Percentiles rank a stretch among this genome's conserved stretches.
Conservation (phyloP, 2,329 filamentous ascomycete genomes). For the Hymenoscyphus fraxineus region DNA sequence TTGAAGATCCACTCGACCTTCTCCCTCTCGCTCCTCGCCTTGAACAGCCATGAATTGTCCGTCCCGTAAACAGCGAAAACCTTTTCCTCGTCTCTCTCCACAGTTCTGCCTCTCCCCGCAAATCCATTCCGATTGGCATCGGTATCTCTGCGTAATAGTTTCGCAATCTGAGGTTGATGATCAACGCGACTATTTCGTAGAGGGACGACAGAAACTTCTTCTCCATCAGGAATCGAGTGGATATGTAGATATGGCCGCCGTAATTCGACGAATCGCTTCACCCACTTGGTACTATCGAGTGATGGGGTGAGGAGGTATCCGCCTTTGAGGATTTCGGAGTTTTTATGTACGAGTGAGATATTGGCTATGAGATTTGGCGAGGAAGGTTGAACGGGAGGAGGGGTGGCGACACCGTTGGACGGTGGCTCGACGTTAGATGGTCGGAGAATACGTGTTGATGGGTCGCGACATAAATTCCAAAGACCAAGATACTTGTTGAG, state of each 20-base stretch:
- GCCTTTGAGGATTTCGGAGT: conserved; percentile 74
- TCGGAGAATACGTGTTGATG: conserved; percentile 48
- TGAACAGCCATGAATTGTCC: conserved; percentile 93
- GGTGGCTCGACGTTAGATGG: conserved; percentile 66
- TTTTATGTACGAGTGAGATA: conserved; percentile 76
- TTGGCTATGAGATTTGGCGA: conserved; percentile 69
- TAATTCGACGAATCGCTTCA: conserved; percentile 89
- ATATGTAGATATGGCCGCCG: conserved; percentile 89
- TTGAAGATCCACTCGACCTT: conserved; percentile 97
- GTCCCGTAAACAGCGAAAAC: conserved; percentile 94
- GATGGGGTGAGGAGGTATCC: conserved; percentile 86
- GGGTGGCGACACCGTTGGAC: conserved; percentile 51
- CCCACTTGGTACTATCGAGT: conserved; percentile 77
- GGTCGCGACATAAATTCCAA: conserved; percentile 34
- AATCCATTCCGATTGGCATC: conserved; percentile 26
- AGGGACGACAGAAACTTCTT: conserved; percentile 86
- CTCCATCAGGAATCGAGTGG: conserved; percentile 78
- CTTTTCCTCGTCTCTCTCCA: conserved; percentile 31
- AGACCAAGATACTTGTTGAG: conserved; percentile 39
- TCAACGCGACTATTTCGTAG: conserved; percentile 88
- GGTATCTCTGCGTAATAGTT: conserved; percentile 52
- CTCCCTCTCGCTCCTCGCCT: conserved; percentile 80
- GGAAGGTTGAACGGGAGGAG: conserved; percentile 35
- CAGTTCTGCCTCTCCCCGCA: conserved; percentile 28
- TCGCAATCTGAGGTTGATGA: conserved; percentile 81